These are phyloP conservation scores for Nicotiana noctiflora DNA, from an alignment of 257 asterid genomes.

Conservation along the genomic window DNA sequence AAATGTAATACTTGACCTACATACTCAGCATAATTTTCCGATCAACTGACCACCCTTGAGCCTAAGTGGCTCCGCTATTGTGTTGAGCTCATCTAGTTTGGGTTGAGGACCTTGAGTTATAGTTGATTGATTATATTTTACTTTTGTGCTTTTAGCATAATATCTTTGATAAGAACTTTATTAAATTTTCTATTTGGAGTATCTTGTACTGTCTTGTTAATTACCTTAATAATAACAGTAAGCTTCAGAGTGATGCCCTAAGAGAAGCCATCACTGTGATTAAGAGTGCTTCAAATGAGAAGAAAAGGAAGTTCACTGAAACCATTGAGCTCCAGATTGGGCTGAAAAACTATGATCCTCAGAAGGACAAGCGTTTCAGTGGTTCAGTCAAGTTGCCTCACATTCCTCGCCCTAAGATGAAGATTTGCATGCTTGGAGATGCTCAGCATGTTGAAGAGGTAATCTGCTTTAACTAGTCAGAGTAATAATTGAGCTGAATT, in stretches of 20 bases:
- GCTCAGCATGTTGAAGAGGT: slow-evolving; percentile 8
- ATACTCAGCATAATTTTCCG: too few relatives aligned
- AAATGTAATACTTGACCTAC: too few relatives aligned
- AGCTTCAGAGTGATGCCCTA: slow-evolving; percentile 7
- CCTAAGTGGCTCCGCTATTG: too few relatives aligned
- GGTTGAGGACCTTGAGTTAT: neutral
- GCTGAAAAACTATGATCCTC: slow-evolving; percentile 8
- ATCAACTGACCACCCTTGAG: too few relatives aligned
- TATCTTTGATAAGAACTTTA: neutral
- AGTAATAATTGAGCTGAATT: neutral
- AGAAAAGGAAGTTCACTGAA: slow-evolving; percentile 9
- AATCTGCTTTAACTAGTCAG: neutral
- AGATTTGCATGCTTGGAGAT: slow-evolving; percentile 10
- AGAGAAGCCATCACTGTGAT: slow-evolving; percentile 5
- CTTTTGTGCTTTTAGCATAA: neutral
- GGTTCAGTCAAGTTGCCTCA: slow-evolving; percentile 12
- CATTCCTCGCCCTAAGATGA: slow-evolving; percentile 10
- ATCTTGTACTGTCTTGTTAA: neutral
- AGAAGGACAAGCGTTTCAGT: slow-evolving; percentile 10
- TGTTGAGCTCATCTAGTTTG: neutral
- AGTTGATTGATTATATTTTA: neutral
- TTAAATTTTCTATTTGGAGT: neutral
- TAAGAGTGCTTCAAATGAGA: neutral
- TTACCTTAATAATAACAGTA: neutral
- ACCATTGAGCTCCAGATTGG: slow-evolving; percentile 11